Base-by-base conservation (phyloP, 2,329 filamentous ascomycete species). In the Pseudogymnoascus sp. region DNA sequence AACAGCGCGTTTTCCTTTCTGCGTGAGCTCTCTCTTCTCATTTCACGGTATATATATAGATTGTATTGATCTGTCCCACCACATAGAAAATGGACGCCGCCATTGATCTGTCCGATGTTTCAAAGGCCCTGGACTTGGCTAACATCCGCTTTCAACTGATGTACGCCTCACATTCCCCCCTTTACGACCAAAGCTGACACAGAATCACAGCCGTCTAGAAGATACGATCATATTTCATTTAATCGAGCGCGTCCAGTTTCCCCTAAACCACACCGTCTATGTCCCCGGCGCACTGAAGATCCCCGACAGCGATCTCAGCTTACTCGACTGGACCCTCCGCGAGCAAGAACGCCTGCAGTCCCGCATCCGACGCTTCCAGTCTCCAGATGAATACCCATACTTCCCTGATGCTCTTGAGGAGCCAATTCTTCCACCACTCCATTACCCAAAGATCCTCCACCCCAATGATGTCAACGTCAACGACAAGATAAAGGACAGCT, bases 161-260 rank as follows among this genome's bases (percentile, higher is more conserved):
- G 93, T 96, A 78, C 77, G 85, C 75, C 50, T 59, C 41, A 19
- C 61, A 53, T 10, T 63, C 11, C 3, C 43, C 19, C 7, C 16
- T 50, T 64, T 4, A 26, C 11, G 12, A 56, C 28, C 26, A 33
- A 33, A 33, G 26, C 63, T 63, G 65, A 59, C 56, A 59, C 56
- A 16, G 53, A 37, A 65, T 19, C 38, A 60, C 72, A 99, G 95
- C 72, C 95, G 95, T 19, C 84, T 98, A 16, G 95, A 99, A 79
- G 95, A 99, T 74, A 98, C 93, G 66, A 98, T 99, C 73, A 96
- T 91, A 68, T 97, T 96, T 77, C 90, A 96, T 77, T 82, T 99
- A 40, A 98, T 98, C 72, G 95, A 99, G 78, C 89, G 95, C 41
- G 93, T 93, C n/a, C 95, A 99, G 76, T 99, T 98, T 76, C 91